Percentiles rank a stretch among this genome's conserved stretches.
phyloP scores from a whole-genome alignment of 1,139 yeast genomes.

The Hansenula anomala region DNA sequence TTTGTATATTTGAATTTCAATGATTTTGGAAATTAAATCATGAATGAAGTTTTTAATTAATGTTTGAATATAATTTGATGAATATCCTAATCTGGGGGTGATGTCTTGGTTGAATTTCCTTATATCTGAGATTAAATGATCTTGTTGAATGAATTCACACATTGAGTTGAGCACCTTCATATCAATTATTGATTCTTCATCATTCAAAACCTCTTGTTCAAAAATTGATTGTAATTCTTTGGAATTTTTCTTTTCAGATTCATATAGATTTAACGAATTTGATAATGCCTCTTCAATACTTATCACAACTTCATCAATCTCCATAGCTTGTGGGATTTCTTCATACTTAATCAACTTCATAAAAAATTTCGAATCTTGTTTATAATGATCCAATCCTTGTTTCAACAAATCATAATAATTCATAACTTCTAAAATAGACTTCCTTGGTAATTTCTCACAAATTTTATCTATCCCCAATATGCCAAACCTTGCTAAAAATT shows the following conservation, averaged over 20 bases:
- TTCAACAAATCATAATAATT: constrained; percentile 32
- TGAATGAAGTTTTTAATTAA: too few species aligned
- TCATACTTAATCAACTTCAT: constrained; percentile 24
- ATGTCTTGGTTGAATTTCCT: too few species aligned
- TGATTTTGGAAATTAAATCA: too few species aligned
- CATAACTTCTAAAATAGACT: constrained; percentile 32
- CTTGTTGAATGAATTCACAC: not conserved
- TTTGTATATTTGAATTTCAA: too few species aligned
- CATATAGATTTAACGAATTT: not conserved
- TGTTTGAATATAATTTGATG: too few species aligned
- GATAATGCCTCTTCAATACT: constrained; percentile 30
- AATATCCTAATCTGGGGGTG: too few species aligned
- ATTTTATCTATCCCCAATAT: constrained; percentile 34
- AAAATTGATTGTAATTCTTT: not conserved
- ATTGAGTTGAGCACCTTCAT: not conserved
- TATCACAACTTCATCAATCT: constrained; percentile 34
- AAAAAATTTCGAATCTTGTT: constrained; percentile 13
- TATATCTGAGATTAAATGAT: too few species aligned
- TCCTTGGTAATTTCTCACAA: constrained; percentile 27
- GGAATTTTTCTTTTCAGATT: too few species aligned
- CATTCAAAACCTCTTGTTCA: not conserved
- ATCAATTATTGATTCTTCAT: not conserved
- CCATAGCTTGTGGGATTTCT: constrained; percentile 40
- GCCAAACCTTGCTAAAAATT: constrained; percentile 32
- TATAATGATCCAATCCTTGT: constrained; percentile 20